phyloP scores from a whole-genome alignment of 2,329 filamentous ascomycete species.

The Verticillium dahliae region DNA sequence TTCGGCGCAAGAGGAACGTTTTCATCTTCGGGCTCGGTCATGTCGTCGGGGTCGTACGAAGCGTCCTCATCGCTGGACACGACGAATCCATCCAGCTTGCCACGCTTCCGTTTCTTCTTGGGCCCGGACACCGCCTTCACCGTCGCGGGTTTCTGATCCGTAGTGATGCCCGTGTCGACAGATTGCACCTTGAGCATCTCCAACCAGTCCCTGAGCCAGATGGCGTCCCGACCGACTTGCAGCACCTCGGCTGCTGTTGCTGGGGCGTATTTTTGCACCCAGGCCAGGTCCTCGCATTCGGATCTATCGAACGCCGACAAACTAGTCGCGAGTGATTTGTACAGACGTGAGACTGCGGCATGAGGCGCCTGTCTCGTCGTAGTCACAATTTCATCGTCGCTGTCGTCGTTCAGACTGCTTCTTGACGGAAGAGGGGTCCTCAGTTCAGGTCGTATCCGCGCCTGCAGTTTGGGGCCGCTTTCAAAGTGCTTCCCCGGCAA shows the following conservation, averaged over 20 bases:
- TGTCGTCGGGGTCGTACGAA: slow-evolving; percentile 56
- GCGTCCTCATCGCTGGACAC: slow-evolving; percentile 72
- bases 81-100: slow-evolving; percentile 74
- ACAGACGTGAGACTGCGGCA: slow-evolving; percentile 53
- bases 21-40: slow-evolving; percentile 54
- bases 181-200: slow-evolving; percentile 67
- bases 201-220: slow-evolving; percentile 75
- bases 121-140: slow-evolving; percentile 18
- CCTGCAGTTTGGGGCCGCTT: slow-evolving; percentile 47
- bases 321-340: slow-evolving; percentile 49
- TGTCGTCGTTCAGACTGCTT: slow-evolving; percentile 10
- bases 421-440: slow-evolving; percentile 18
- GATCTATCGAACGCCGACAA: slow-evolving; percentile 77
- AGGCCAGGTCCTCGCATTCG: slow-evolving; percentile 64
- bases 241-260: slow-evolving; percentile 62
- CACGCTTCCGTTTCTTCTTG: slow-evolving; percentile 63
- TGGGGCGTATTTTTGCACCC: slow-evolving; percentile 84
- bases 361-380: slow-evolving; percentile 30
- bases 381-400: slow-evolving; percentile 26
- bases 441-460: slow-evolving; percentile 39
- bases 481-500: slow-evolving; percentile 52
- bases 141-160: slow-evolving; percentile 19
- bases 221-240: slow-evolving; percentile 64
- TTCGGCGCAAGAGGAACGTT: slow-evolving; percentile 26
- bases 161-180: slow-evolving; percentile 56